Conservation (phyloP, 495 filamentous ascomycete genomes). For the Hypoxylon fuscum region DNA sequence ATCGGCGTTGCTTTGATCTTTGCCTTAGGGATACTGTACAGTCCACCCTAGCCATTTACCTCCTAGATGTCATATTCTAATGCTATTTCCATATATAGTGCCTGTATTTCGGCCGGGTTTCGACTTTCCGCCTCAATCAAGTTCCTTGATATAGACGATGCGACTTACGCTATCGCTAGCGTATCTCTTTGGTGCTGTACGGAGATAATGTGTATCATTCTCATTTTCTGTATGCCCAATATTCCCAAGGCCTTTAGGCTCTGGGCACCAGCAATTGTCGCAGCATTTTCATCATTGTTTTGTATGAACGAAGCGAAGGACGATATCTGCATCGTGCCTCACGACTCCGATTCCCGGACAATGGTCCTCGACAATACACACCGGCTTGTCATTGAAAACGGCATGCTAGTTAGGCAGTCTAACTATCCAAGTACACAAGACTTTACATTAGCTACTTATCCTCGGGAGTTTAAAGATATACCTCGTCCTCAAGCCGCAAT, state of each 20-base stretch:
- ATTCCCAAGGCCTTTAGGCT: not conserved
- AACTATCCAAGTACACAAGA: not conserved
- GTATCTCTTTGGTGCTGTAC: not conserved
- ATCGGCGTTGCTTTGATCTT: conserved; percentile 4
- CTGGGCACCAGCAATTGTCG: not conserved
- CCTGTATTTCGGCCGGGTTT: not conserved
- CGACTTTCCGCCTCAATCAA: not conserved
- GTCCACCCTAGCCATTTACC: not conserved
- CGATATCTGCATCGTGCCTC: not conserved
- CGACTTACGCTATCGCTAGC: not conserved
- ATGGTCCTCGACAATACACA: not conserved
- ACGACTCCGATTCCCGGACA: not conserved
- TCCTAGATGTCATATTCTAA: not conserved
- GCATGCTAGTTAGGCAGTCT: not conserved
- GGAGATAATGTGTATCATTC: not conserved
- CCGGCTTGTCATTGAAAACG: not conserved
- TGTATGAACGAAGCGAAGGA: not conserved
- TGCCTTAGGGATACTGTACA: conserved; percentile 6
- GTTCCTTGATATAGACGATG: not conserved
- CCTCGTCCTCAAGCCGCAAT: not conserved
- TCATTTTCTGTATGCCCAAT: not conserved
- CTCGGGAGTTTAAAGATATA: not conserved
- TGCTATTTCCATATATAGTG: not conserved
- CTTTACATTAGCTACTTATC: not conserved
- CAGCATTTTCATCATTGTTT: not conserved